Percentiles rank a stretch among this genome's conserved stretches.
Conservation (phyloP, 1,284 basidiomycete genomes). For the Ceratobasidium sp. region DNA sequence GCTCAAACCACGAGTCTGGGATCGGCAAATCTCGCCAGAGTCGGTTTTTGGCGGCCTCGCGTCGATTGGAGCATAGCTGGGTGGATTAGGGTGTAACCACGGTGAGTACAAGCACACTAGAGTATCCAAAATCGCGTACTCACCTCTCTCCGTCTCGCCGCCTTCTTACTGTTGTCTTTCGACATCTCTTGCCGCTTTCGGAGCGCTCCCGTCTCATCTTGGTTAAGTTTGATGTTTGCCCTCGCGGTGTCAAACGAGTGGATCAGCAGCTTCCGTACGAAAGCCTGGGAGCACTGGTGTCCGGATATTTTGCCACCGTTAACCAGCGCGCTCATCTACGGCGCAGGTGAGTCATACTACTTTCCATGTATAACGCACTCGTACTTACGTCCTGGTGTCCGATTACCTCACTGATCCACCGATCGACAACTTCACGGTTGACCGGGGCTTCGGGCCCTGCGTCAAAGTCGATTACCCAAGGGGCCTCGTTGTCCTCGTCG, state of each 20-base stretch:
- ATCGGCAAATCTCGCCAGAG: background rate
- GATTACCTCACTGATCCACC: constrained; percentile 5
- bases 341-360: background rate
- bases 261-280: background rate
- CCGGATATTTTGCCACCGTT: background rate
- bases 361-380: background rate
- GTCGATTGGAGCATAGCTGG: background rate
- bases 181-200: background rate
- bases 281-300: background rate
- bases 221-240: background rate
- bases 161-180: background rate
- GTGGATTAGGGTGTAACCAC: background rate
- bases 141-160: background rate
- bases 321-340: background rate
- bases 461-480: background rate
- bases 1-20: background rate
- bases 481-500: constrained; percentile 4
- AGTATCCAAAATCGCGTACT: background rate
- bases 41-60: background rate
- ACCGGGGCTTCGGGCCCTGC: background rate
- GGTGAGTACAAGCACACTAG: background rate
- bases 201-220: background rate
- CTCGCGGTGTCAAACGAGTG: background rate
- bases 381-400: background rate
- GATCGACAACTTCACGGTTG: background rate